Percentiles rank a stretch among this genome's conserved stretches.
Evolutionary conservation across 1,139 yeast species (phyloP).

Genomic region (Pichia sp.): DNA sequence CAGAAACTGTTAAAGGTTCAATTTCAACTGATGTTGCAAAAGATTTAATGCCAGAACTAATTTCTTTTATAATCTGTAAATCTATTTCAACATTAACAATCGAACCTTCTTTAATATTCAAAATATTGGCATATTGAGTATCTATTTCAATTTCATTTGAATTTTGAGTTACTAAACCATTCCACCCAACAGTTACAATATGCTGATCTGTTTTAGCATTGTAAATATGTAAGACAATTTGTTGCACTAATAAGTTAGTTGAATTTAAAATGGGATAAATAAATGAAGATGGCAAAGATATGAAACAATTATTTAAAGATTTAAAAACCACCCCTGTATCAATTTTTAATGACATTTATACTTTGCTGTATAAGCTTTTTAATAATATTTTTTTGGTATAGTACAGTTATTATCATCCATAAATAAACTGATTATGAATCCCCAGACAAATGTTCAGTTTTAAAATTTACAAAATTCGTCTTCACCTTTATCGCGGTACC

Average conservation of each 20-base stretch:
- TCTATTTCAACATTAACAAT: constrained; percentile 37
- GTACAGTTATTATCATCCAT: too few species aligned
- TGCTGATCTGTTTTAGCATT: constrained; percentile 12
- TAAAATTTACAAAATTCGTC: too few species aligned
- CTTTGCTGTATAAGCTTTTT: not conserved
- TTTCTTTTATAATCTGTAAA: constrained; percentile 26
- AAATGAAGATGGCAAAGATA: constrained; percentile 24
- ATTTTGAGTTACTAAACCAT: constrained; percentile 22
- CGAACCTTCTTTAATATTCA: constrained; percentile 40
- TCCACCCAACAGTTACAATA: constrained; percentile 24
- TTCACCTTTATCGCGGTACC: too few species aligned
- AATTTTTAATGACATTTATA: constrained; percentile 7
- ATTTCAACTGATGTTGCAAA: constrained; percentile 47
- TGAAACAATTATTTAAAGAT: constrained; percentile 22
- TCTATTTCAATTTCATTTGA: constrained; percentile 44
- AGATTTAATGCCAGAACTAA: not conserved
- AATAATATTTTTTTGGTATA: too few species aligned
- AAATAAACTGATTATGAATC: too few species aligned
- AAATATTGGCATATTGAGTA: constrained; percentile 42
- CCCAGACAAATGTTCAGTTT: too few species aligned
- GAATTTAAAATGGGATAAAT: constrained; percentile 26
- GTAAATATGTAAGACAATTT: constrained; percentile 22
- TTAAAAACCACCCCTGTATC: constrained; percentile 20
- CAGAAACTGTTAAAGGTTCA: constrained; percentile 72
- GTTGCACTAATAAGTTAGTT: constrained; percentile 24